phyloP scores from a whole-genome alignment of 2,329 filamentous ascomycete genomes.

The Paracorniculantispora psalliotae region DNA sequence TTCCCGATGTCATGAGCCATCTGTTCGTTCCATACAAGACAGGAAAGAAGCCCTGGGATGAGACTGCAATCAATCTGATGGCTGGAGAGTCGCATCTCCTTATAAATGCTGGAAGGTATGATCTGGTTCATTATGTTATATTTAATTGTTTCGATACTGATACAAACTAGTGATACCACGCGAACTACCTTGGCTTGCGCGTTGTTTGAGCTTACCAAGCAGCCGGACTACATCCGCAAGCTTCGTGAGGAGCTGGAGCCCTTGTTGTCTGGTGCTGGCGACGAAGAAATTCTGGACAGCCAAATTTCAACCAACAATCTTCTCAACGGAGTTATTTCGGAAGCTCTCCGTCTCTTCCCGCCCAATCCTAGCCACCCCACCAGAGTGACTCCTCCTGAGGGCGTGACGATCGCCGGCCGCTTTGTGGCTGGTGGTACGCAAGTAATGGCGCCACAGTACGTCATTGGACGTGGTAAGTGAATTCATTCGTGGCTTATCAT shows the following conservation, averaged over 20 bases:
- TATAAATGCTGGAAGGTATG: neutral
- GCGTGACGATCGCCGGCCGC: neutral
- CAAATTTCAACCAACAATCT: neutral
- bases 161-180: neutral
- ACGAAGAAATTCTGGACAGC: neutral
- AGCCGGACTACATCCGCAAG: neutral
- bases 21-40: neutral
- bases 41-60: neutral
- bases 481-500: neutral
- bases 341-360: neutral
- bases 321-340: neutral
- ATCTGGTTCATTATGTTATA: neutral
- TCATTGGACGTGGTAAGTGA: constrained; percentile 2
- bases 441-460: neutral
- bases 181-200: neutral
- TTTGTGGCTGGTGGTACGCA: constrained; percentile 15
- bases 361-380: neutral
- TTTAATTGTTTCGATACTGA: no score
- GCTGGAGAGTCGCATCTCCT: neutral
- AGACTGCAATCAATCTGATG: neutral
- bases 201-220: neutral
- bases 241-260: neutral
- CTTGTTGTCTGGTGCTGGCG: neutral
- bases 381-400: neutral
- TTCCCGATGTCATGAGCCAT: neutral